Percentiles rank a stretch among this genome's conserved stretches.
Evolutionary conservation across 1,139 yeast species (phyloP).

Genomic region (Diutina mesorugosa): DNA sequence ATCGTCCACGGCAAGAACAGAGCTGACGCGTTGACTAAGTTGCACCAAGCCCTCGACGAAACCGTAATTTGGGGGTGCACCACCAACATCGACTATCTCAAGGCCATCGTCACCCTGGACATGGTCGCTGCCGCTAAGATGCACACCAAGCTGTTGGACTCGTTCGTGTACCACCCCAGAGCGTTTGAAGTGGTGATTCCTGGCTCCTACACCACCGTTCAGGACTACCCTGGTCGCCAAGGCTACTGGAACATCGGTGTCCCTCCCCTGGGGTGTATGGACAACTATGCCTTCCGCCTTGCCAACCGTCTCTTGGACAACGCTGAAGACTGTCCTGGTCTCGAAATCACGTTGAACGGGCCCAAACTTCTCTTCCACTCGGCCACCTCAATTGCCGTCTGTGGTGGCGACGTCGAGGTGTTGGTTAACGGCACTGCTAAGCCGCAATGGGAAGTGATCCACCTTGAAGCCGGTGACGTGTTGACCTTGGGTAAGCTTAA

Average conservation of each 20-base stretch:
- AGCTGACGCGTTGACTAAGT: slow-evolving; percentile 63
- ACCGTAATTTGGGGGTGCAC: slow-evolving; percentile 82
- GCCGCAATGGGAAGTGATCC: slow-evolving; percentile 54
- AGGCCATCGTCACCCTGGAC: slow-evolving; percentile 69
- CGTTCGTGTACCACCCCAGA: slow-evolving; percentile 66
- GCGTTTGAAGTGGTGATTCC: slow-evolving; percentile 79
- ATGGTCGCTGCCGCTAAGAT: slow-evolving; percentile 79
- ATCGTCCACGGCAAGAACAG: slow-evolving; percentile 89
- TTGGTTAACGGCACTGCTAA: slow-evolving; percentile 50
- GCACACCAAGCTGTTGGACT: slow-evolving; percentile 76
- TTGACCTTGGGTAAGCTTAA: slow-evolving; percentile 69
- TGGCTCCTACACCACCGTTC: slow-evolving; percentile 92
- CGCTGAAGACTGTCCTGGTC: slow-evolving; percentile 66
- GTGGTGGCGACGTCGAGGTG: slow-evolving; percentile 72
- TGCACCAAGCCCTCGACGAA: slow-evolving; percentile 72
- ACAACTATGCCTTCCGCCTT: slow-evolving; percentile 73
- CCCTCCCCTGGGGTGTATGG: slow-evolving; percentile 99
- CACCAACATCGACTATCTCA: slow-evolving; percentile 79
- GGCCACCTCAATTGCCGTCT: slow-evolving; percentile 61
- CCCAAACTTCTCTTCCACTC: slow-evolving; percentile 79
- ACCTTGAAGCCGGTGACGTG: slow-evolving; percentile 60
- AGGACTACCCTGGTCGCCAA: slow-evolving; percentile 89
- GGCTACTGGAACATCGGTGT: slow-evolving; percentile 89
- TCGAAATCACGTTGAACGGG: slow-evolving; percentile 81
- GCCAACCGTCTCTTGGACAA: slow-evolving; percentile 90